Conservation (phyloP, 805 yeast genomes). For the Priceomyces melissophilus region DNA sequence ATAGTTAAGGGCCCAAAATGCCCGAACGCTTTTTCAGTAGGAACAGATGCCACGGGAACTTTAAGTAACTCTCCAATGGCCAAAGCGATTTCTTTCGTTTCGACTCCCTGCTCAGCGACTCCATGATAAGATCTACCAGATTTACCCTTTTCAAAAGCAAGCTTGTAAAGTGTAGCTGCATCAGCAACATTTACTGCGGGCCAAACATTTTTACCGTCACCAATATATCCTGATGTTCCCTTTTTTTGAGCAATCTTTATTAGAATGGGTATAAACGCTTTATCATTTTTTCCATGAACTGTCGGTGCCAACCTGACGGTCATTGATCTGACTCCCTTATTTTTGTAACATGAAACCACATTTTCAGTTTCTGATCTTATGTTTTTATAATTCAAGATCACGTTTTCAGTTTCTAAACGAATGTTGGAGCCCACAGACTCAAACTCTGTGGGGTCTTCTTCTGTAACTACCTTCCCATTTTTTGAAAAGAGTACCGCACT, state of each 20-base stretch:
- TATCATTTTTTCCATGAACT: conserved; percentile 29
- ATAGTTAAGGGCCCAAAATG: conserved; percentile 1
- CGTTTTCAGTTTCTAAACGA: conserved; percentile 9
- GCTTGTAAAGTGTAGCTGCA: conserved; percentile 23
- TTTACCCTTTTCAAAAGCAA: conserved; percentile 6
- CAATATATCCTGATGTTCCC: conserved; percentile 31
- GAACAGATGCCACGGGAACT: conserved; percentile 11
- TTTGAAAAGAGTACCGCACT: not conserved
- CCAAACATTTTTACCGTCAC: conserved; percentile 30
- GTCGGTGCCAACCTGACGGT: conserved; percentile 27
- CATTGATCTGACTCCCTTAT: conserved; percentile 19
- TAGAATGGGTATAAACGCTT: conserved; percentile 18
- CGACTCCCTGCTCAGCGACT: conserved; percentile 8
- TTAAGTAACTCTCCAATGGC: conserved; percentile 16
- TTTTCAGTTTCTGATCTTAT: conserved; percentile 9
- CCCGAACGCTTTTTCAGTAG: conserved; percentile 9
- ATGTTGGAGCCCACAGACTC: too few species aligned
- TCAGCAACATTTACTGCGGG: conserved; percentile 27
- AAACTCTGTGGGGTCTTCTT: not conserved
- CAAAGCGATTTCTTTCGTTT: conserved; percentile 19
- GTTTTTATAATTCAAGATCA: conserved; percentile 10
- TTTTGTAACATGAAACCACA: conserved; percentile 9
- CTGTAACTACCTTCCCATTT: not conserved
- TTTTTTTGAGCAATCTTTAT: conserved; percentile 24
- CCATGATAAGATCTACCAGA: conserved; percentile 3